Conservation (phyloP, 495 filamentous ascomycete genomes). For the Acidomyces sp. region DNA sequence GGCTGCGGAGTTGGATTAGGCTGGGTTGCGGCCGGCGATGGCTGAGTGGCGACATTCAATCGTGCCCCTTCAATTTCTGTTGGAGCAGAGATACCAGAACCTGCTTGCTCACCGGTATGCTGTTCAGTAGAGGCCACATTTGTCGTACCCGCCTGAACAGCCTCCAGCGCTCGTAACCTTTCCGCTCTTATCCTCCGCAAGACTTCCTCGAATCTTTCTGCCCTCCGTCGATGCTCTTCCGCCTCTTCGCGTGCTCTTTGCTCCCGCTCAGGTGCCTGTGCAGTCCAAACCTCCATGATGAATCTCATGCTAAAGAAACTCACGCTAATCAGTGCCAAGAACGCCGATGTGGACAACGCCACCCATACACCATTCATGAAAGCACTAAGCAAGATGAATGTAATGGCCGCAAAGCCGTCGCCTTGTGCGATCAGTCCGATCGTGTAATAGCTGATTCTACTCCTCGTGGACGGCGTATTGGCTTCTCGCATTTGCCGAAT, state of each 20-base stretch:
- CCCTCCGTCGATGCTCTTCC: conserved; percentile 13
- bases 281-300: conserved; percentile 72
- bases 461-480: conserved; percentile 85
- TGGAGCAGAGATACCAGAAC: background rate
- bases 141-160: background rate
- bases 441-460: conserved; percentile 80
- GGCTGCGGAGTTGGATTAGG: background rate
- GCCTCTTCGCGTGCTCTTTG: conserved; percentile 6
- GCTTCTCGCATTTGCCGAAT: conserved; percentile 81
- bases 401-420: conserved; percentile 55
- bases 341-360: conserved; percentile 51
- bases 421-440: conserved; percentile 74
- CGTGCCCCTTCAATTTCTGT: background rate
- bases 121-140: background rate
- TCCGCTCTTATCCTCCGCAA: conserved; percentile 7
- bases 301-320: conserved; percentile 71
- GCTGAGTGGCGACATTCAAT: background rate
- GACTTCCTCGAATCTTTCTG: conserved; percentile 5
- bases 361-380: conserved; percentile 54
- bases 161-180: background rate
- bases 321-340: conserved; percentile 60
- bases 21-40: background rate
- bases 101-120: background rate
- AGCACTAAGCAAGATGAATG: conserved; percentile 49
- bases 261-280: conserved; percentile 65